Percentiles rank a stretch among this genome's conserved stretches.
Evolutionary conservation across 1,139 yeast species (phyloP).

Genomic region (Sugiyamaella xylanicola): DNA sequence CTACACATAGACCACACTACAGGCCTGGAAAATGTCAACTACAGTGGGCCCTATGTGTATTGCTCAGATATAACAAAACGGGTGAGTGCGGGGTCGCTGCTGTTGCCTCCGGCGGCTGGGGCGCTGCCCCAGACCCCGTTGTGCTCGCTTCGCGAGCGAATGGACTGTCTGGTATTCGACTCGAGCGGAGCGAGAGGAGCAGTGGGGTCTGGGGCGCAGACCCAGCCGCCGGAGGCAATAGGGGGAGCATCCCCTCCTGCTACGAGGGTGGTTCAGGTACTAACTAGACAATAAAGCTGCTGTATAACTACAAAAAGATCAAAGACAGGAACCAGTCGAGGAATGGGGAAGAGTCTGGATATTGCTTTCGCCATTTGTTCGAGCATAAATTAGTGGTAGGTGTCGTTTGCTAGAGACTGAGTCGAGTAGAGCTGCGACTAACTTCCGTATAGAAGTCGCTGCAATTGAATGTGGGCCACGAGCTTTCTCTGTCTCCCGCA

Average conservation of each 20-base stretch:
- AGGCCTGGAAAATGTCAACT: slow-evolving; percentile 50
- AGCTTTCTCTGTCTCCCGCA: slow-evolving; percentile 28
- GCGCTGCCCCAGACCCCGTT: background rate
- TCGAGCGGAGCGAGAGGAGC: background rate
- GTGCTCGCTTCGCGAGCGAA: background rate
- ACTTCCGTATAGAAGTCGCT: slow-evolving; percentile 31
- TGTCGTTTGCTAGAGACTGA: background rate
- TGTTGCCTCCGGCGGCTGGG: background rate
- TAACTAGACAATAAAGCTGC: no score
- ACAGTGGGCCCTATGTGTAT: slow-evolving; percentile 49
- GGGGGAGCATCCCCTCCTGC: no score
- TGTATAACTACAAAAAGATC: slow-evolving; percentile 23
- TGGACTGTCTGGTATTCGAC: background rate
- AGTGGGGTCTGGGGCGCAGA: background rate
- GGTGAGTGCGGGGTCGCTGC: no score
- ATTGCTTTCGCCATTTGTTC: slow-evolving; percentile 16
- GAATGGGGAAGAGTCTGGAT: slow-evolving; percentile 17
- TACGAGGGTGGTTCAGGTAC: no score
- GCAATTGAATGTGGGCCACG: slow-evolving; percentile 39
- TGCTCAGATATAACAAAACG: slow-evolving; percentile 53
- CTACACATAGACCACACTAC: slow-evolving; percentile 58
- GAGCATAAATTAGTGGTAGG: slow-evolving; percentile 14
- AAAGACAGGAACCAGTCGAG: slow-evolving; percentile 18
- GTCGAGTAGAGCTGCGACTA: background rate
- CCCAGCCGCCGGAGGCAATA: background rate